A percentile compares a stretch with the other conserved stretches of the same genome.
These are phyloP conservation scores for Phaeolepiota aurea DNA, from an alignment of 768 basidiomycete genomes.

Conservation along the genomic window DNA sequence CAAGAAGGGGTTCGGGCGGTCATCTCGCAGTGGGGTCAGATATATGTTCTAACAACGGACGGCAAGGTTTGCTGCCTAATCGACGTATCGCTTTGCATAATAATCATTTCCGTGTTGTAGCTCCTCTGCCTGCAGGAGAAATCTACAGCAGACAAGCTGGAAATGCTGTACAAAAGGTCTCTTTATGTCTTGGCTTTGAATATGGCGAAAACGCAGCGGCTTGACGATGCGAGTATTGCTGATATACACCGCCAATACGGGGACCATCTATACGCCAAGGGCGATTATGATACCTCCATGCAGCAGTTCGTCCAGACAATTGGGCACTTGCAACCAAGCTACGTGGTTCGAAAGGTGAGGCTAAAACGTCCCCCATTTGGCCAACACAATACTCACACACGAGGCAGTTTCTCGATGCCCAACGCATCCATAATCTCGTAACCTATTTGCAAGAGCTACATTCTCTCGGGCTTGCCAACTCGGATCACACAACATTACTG, in stretches of 20 bases:
- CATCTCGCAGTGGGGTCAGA: constrained; percentile 71
- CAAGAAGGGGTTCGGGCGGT: constrained; percentile 78
- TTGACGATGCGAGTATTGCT: constrained; percentile 68
- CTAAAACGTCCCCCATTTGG: neutral
- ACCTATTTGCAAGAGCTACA: constrained; percentile 96
- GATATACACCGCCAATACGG: constrained; percentile 90
- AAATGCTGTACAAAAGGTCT: constrained; percentile 74
- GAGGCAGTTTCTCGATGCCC: constrained; percentile 86
- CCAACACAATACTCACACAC: neutral
- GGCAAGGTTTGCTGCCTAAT: constrained; percentile 48
- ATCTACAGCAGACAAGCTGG: constrained; percentile 76
- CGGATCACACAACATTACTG: constrained; percentile 93
- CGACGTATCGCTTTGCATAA: constrained; percentile 1
- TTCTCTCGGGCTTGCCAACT: constrained; percentile 80
- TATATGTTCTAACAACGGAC: constrained; percentile 74
- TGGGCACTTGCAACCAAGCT: constrained; percentile 84
- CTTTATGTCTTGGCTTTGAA: constrained; percentile 76
- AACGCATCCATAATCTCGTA: constrained; percentile 90
- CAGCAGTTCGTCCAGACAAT: constrained; percentile 87
- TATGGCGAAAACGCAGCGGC: constrained; percentile 70
- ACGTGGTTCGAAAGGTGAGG: constrained; percentile 89
- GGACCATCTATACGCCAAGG: constrained; percentile 84
- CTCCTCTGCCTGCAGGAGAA: constrained; percentile 67
- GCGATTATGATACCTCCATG: constrained; percentile 92
- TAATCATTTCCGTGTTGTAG: constrained; percentile 20